Percentiles rank a stretch among this genome's conserved stretches.
These are phyloP conservation scores for Ruellia speciosa DNA, from an alignment of 305 asterid species.

Conservation along the genomic window DNA sequence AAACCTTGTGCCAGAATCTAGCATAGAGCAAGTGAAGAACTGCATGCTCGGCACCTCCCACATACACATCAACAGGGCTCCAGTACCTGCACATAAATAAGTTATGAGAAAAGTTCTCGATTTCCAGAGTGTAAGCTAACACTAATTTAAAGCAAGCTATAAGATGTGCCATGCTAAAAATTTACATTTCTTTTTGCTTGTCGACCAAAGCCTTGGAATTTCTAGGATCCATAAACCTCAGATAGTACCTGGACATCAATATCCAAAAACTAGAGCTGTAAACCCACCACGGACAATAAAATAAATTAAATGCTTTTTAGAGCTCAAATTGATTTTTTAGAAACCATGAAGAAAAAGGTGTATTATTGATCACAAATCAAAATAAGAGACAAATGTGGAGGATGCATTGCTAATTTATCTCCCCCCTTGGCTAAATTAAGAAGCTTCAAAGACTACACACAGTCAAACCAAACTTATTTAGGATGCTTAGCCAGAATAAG, in stretches of 20 bases:
- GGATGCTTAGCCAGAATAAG: constrained; percentile 18
- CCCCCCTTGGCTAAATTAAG: constrained; percentile 13
- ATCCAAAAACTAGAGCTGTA: constrained; percentile 8
- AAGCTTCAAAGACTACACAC: constrained; percentile 6
- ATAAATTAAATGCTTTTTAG: neutral
- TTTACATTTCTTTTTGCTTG: constrained; percentile 78
- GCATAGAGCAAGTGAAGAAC: constrained; percentile 99
- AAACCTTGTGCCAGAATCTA: constrained; percentile 99
- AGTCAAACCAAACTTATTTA: constrained; percentile 9
- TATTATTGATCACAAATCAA: neutral
- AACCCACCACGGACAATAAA: constrained; percentile 4
- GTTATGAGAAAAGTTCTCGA: constrained; percentile 15
- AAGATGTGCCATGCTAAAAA: constrained; percentile 15
- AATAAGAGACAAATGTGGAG: no score
- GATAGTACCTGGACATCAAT: constrained; percentile 67
- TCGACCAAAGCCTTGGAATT: constrained; percentile 73
- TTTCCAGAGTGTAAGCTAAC: constrained; percentile 13
- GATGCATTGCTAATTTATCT: neutral
- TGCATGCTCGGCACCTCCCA: constrained; percentile 99
- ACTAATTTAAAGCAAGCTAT: constrained; percentile 10
- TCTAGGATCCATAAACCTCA: constrained; percentile 93
- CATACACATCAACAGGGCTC: constrained; percentile 98
- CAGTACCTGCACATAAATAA: constrained; percentile 57
- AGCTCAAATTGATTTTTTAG: neutral
- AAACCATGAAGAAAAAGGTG: neutral